A percentile compares a stretch with the other conserved stretches of the same genome.
Evolutionary conservation across 2,329 filamentous ascomycete species (phyloP).

Genomic region (Aspergillus sp.): DNA sequence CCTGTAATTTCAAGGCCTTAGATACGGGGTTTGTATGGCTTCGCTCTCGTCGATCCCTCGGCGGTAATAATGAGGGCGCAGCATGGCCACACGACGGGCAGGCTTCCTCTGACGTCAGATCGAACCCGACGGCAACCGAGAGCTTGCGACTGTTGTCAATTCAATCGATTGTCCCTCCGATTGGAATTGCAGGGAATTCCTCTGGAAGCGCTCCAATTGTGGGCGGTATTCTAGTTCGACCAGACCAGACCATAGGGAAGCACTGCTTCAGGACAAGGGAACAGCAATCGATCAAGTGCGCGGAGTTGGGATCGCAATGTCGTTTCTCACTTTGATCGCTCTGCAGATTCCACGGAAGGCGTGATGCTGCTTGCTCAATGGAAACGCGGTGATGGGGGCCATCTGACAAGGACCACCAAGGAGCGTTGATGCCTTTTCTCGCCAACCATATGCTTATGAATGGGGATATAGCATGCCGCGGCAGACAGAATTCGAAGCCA

Average conservation of each 20-base stretch:
- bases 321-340: background rate
- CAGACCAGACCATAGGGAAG: background rate
- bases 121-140: constrained; percentile 4
- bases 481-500: background rate
- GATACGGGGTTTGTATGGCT: background rate
- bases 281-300: background rate
- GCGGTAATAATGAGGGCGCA: background rate
- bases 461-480: background rate
- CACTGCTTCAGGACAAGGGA: background rate
- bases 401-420: too few relatives aligned
- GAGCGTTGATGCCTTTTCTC: too few relatives aligned
- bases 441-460: background rate
- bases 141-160: background rate
- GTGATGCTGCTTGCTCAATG: too few relatives aligned
- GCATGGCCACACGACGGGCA: background rate
- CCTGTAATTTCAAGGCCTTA: constrained; percentile 7
- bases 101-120: constrained; percentile 7
- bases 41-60: background rate
- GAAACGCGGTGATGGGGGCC: too few relatives aligned
- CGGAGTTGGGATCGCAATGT: background rate
- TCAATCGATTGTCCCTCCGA: background rate
- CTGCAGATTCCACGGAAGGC: too few relatives aligned
- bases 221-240: background rate
- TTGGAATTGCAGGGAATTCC: background rate
- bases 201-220: background rate